Conservation (phyloP, 2,329 filamentous ascomycete species). For the Penicillium brevicompactum region DNA sequence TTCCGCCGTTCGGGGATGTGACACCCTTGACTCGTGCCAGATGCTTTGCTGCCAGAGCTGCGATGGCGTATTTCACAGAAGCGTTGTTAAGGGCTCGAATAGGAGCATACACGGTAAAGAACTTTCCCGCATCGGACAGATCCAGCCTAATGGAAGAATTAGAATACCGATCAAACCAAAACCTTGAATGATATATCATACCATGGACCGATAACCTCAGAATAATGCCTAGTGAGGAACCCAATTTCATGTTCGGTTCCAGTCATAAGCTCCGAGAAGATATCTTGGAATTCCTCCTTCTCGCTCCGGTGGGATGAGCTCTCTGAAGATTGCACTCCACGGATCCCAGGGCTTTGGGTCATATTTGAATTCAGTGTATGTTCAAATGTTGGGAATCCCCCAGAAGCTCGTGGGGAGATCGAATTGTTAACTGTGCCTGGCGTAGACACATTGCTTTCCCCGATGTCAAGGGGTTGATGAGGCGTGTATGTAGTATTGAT, state of each 20-base stretch:
- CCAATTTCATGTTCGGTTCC: constrained; percentile 42
- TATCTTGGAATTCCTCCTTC: constrained; percentile 36
- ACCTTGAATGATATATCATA: constrained; percentile 5
- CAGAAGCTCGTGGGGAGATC: constrained; percentile 11
- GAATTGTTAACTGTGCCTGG: constrained; percentile 6
- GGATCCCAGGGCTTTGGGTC: constrained; percentile 1
- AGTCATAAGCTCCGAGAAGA: constrained; percentile 40
- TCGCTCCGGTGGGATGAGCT: constrained; percentile 27
- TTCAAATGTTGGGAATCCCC: constrained; percentile 5
- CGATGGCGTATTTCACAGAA: constrained; percentile 40
- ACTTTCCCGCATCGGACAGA: constrained; percentile 42
- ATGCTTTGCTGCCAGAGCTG: constrained; percentile 45
- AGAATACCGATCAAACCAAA: constrained; percentile 2
- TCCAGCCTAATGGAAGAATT: constrained; percentile 34
- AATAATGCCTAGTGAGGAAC: constrained; percentile 41
- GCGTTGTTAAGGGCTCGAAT: constrained; percentile 38
- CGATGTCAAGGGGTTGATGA: background rate
- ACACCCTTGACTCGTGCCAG: constrained; percentile 36
- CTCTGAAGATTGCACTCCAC: constrained; percentile 9
- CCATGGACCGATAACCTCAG: constrained; percentile 40
- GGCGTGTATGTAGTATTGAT: background rate
- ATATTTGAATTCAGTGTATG: background rate
- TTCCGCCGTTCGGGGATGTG: constrained; percentile 20
- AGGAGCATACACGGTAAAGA: constrained; percentile 41
- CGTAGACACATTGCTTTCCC: background rate